Evolutionary conservation across 2,329 filamentous ascomycete species (phyloP), one percentile per base, ranked within the genome.

Genomic region (Nothopassalora personata): DNA sequence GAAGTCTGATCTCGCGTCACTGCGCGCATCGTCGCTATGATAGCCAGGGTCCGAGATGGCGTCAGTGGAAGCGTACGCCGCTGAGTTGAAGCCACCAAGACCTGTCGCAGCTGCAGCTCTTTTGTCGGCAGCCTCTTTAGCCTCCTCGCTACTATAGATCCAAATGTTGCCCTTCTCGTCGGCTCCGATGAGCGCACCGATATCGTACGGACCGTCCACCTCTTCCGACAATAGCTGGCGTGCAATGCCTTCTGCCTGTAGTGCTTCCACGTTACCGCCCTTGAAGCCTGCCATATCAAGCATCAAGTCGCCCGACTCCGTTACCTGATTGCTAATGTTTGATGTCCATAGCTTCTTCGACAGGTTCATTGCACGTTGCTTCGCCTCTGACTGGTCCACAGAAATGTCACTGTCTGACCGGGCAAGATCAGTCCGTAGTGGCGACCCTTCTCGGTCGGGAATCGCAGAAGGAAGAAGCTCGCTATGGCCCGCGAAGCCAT

Each of bases 91-190:
- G 4, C 78, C 76, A 28, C 78, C 78, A 60, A 86, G 71, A 1
- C 77, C 67, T 53, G 63, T 46, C 33, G 65, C 54, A 30, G 59
- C 50, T 34, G 67, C 62, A 2, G 81, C 79, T 67, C 81, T 80
- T 39, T 88, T 86, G 77, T 87, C 87, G 33, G 93, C 93, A 6
- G 89, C 88, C 68, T 94, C 88, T 71, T 97, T 97, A 27, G 94
- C 91, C 70, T 96, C 92, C 73, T 97, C 92, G 68, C 92, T 97
- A 76, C 91, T 94, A 77, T 99, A 99, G 66, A 99, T 97, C 93
- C 94, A 97, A n/a, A 99, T 81, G 69, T 99, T 99, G 6, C 94
- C 94, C 60, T 94, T 86, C 70, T 96, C 91, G 71, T 99, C 94
- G 48, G 94, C 93, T 11, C 92, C 94, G 67, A 99, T 96, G 31